Percentiles rank a stretch among this genome's conserved stretches.
phyloP scores from a whole-genome alignment of 352 stramenopile species.

The Saprolegnia parasitica region DNA sequence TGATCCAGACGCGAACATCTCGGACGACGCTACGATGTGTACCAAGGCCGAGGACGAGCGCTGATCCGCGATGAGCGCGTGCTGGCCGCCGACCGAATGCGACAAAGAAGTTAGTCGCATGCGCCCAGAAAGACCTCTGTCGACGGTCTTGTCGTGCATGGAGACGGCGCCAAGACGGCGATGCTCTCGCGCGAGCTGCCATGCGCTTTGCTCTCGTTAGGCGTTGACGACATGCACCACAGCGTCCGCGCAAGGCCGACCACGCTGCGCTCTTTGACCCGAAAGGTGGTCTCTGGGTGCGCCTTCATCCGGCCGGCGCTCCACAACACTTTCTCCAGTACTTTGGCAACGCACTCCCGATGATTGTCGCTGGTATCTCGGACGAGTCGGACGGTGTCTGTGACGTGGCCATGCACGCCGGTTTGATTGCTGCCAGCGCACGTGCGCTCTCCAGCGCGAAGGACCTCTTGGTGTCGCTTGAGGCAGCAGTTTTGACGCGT shows the following conservation, averaged over 20 bases:
- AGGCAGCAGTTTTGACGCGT: slow-evolving; percentile 96
- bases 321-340: slow-evolving; percentile 90
- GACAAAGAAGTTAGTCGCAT: too few species aligned
- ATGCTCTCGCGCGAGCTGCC: slow-evolving; percentile 51
- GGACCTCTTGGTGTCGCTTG: slow-evolving; percentile 96
- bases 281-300: slow-evolving; percentile 98
- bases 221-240: slow-evolving; percentile 61
- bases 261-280: slow-evolving; percentile 94
- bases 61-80: too few species aligned
- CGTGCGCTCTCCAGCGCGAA: slow-evolving; percentile 95
- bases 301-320: slow-evolving; percentile 97
- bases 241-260: slow-evolving; percentile 81
- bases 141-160: too few species aligned
- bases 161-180: slow-evolving; percentile 42
- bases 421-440: slow-evolving; percentile 97
- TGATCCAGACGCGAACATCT: too few species aligned
- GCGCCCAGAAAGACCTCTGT: too few species aligned
- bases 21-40: too few species aligned
- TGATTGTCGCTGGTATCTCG: slow-evolving; percentile 95
- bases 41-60: too few species aligned
- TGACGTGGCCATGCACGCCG: slow-evolving; percentile 97
- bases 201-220: slow-evolving; percentile 67
- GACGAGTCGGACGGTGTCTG: slow-evolving; percentile 98
- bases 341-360: slow-evolving; percentile 92
- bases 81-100: too few species aligned